These are phyloP conservation scores for Wallacemonas sp. DNA, from an alignment of 208 protist species.

Conservation along the genomic window DNA sequence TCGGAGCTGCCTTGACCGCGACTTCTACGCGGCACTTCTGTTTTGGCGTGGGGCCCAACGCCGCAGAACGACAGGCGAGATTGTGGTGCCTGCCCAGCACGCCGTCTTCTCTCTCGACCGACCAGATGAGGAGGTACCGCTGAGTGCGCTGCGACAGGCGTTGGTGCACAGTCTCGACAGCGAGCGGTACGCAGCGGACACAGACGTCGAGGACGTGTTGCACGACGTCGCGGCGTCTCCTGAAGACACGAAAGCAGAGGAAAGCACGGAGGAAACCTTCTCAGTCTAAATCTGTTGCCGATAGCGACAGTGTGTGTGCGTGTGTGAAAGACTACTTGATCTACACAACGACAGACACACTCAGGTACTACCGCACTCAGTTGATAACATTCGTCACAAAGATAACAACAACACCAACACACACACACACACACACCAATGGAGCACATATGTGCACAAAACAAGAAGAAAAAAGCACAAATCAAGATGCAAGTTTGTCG, in stretches of 20 bases:
- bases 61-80: conserved; percentile 2
- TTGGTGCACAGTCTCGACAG: conserved; percentile 43
- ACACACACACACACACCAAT: background rate
- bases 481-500: too few species aligned
- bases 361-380: too few species aligned
- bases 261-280: conserved; percentile 15
- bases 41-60: conserved; percentile 11
- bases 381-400: too few species aligned
- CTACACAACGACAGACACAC: too few species aligned
- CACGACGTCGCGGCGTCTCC: background rate
- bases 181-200: background rate
- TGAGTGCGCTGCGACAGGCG: conserved; percentile 39
- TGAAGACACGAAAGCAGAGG: background rate
- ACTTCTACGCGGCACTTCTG: conserved; percentile 50
- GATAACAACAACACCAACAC: too few species aligned
- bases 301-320: too few species aligned
- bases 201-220: background rate
- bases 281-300: too few species aligned
- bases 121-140: conserved; percentile 58
- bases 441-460: background rate
- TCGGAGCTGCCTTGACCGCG: conserved; percentile 50
- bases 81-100: background rate
- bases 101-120: conserved; percentile 40
- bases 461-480: too few species aligned
- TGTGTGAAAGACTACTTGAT: too few species aligned